Conservation (phyloP, 2,329 filamentous ascomycete species). For the Cordyceps tenuipes region DNA sequence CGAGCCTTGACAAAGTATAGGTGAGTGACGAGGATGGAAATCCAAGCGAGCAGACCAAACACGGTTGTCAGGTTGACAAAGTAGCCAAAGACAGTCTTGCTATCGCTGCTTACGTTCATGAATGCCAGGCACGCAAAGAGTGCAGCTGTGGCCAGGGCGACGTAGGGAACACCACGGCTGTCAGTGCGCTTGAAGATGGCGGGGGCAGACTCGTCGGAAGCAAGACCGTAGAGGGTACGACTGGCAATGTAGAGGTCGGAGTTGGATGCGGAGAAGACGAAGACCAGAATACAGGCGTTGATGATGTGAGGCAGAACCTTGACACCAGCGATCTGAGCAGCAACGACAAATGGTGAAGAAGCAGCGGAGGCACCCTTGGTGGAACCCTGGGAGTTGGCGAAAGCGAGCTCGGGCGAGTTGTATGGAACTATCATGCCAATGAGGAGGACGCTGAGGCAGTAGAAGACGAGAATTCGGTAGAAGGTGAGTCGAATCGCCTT, state of each 20-base stretch:
- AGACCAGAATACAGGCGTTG: conserved; percentile 66
- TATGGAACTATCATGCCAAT: conserved; percentile 72
- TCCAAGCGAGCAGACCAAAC: conserved; percentile 59
- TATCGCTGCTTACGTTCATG: conserved; percentile 53
- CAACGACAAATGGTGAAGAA: conserved; percentile 68
- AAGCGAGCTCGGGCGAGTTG: conserved; percentile 50
- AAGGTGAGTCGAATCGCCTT: conserved; percentile 74
- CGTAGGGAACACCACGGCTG: conserved; percentile 61
- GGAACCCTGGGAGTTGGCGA: conserved; percentile 38
- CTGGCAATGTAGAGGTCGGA: conserved; percentile 70
- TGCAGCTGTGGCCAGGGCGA: conserved; percentile 53
- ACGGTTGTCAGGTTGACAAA: conserved; percentile 62
- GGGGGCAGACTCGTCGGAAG: conserved; percentile 63
- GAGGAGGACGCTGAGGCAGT: conserved; percentile 63
- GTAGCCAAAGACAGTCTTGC: conserved; percentile 51
- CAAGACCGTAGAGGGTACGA: conserved; percentile 64
- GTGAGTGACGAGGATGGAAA: conserved; percentile 59
- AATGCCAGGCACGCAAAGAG: conserved; percentile 59
- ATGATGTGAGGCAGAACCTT: conserved; percentile 55
- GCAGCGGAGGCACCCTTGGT: conserved; percentile 38
- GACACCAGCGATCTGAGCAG: conserved; percentile 57
- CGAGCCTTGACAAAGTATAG: conserved; percentile 58
- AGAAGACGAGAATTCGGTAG: conserved; percentile 76
- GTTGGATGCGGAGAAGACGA: conserved; percentile 71
- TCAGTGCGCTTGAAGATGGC: conserved; percentile 64